Percentiles rank a stretch among this genome's conserved stretches.
These are phyloP conservation scores for Glonium stellatum DNA, from an alignment of 495 filamentous ascomycete species.

Conservation along the genomic window DNA sequence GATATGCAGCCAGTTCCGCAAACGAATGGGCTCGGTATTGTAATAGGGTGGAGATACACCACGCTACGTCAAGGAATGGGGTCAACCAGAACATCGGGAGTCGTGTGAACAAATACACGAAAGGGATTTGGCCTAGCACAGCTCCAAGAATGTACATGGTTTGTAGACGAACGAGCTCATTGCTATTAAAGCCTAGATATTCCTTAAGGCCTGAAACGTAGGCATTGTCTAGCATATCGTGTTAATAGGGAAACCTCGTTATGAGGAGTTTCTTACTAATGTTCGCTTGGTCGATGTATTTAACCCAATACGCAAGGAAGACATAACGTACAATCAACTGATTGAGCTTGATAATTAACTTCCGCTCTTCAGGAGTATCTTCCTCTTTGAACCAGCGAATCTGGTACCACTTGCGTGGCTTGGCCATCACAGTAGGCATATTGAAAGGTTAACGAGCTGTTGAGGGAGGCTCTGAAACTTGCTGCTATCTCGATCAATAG, in stretches of 20 bases:
- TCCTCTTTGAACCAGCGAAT: constrained; percentile 13
- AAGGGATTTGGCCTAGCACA: constrained; percentile 46
- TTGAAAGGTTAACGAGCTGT: no score
- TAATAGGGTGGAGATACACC: constrained; percentile 19
- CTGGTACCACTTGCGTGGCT: constrained; percentile 8
- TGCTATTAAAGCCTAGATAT: constrained; percentile 35
- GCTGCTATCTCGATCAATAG: no score
- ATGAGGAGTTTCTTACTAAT: constrained; percentile 1
- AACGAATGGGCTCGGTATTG: constrained; percentile 17
- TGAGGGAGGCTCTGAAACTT: not conserved
- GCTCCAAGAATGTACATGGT: constrained; percentile 47
- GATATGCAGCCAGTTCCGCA: constrained; percentile 10
- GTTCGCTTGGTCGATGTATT: constrained; percentile 19
- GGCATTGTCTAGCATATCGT: constrained; percentile 8
- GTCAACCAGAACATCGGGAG: constrained; percentile 45
- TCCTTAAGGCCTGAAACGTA: constrained; percentile 21
- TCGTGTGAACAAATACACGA: constrained; percentile 45
- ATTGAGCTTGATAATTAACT: constrained; percentile 17
- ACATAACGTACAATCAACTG: constrained; percentile 14
- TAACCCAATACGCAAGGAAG: constrained; percentile 18
- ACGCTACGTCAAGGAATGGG: constrained; percentile 25
- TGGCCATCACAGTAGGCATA: not conserved
- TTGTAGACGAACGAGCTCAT: constrained; percentile 44
- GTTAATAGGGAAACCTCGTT: not conserved
- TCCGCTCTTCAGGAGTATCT: constrained; percentile 18